Percentiles rank a stretch among this genome's conserved stretches.
Conservation (phyloP, 1,139 yeast species). For the Debaryomyces sp. region DNA sequence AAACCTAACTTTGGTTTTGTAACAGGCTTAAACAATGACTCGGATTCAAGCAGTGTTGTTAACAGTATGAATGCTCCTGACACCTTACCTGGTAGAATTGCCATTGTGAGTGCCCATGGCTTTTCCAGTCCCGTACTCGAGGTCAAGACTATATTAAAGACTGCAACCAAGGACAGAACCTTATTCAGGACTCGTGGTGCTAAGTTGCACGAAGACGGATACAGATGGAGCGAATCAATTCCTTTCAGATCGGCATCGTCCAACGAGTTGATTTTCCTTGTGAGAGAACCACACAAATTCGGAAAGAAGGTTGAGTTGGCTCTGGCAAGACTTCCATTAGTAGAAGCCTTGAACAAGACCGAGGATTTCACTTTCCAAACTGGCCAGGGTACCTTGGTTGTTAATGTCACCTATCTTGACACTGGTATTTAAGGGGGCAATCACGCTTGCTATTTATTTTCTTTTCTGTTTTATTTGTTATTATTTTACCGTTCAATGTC, state of each 20-base stretch:
- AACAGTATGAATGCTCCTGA: slow-evolving; percentile 40
- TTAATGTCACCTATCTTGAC: slow-evolving; percentile 31
- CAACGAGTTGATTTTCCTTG: slow-evolving; percentile 58
- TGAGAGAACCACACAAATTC: slow-evolving; percentile 71
- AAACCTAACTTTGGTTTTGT: slow-evolving; percentile 24
- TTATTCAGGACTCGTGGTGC: slow-evolving; percentile 65
- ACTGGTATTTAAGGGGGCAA: background rate
- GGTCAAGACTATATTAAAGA: slow-evolving; percentile 54
- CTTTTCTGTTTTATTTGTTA: background rate
- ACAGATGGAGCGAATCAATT: slow-evolving; percentile 65
- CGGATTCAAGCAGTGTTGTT: slow-evolving; percentile 39
- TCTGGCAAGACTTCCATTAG: slow-evolving; percentile 45
- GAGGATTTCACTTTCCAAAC: slow-evolving; percentile 31
- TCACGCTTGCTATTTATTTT: background rate
- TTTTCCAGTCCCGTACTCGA: slow-evolving; percentile 37
- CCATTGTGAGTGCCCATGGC: slow-evolving; percentile 47
- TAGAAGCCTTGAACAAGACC: slow-evolving; percentile 38
- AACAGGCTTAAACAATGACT: slow-evolving; percentile 15
- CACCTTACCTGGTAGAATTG: slow-evolving; percentile 57
- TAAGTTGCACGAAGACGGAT: slow-evolving; percentile 54
- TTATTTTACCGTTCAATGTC: background rate
- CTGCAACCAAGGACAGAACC: slow-evolving; percentile 56
- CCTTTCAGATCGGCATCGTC: slow-evolving; percentile 68
- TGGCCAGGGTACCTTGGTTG: slow-evolving; percentile 34
- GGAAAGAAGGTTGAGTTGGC: slow-evolving; percentile 74